Percentiles rank a stretch among this genome's conserved stretches.
Evolutionary conservation across 768 basidiomycete genomes (phyloP).

Genomic region (Megacollybia marginata): DNA sequence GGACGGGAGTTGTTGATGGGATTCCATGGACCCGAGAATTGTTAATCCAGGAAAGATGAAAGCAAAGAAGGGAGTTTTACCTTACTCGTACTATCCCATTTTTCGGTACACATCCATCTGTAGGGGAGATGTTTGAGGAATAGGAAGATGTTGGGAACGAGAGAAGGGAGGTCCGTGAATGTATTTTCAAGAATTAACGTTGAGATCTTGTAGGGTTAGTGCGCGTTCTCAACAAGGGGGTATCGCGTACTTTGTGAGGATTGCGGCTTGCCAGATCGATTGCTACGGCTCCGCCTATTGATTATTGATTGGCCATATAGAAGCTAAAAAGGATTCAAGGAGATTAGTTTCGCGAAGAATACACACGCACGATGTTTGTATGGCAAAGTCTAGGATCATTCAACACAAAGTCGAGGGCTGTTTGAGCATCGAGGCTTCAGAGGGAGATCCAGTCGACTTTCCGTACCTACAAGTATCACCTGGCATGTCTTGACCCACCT

Average conservation of each 20-base stretch:
- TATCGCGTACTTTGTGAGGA: too few relatives aligned
- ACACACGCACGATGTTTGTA: slow-evolving; percentile 64
- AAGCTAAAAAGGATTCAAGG: slow-evolving; percentile 20
- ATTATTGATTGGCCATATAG: slow-evolving; percentile 82
- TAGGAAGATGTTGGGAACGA: slow-evolving; percentile 80
- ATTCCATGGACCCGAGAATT: too few relatives aligned
- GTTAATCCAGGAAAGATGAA: too few relatives aligned
- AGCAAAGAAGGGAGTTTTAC: too few relatives aligned
- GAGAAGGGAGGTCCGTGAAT: too few relatives aligned
- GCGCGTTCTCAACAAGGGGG: neutral
- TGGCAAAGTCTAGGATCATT: too few relatives aligned
- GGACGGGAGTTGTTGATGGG: too few relatives aligned
- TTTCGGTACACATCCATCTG: slow-evolving; percentile 77
- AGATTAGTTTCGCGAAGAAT: too few relatives aligned
- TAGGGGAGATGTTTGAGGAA: slow-evolving; percentile 62
- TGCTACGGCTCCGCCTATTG: too few relatives aligned
- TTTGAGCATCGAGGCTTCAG: slow-evolving; percentile 88
- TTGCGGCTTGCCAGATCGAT: too few relatives aligned
- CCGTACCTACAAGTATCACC: neutral
- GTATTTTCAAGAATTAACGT: slow-evolving; percentile 88
- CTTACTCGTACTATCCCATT: too few relatives aligned
- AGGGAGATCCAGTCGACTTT: slow-evolving; percentile 83
- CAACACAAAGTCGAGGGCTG: slow-evolving; percentile 67
- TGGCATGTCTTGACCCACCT: too few relatives aligned
- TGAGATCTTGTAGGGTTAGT: slow-evolving; percentile 39